Evolutionary conservation across 352 stramenopile genomes (phyloP), one percentile per base, ranked within the genome.

Genomic region (Elongisporangium prolatum): DNA sequence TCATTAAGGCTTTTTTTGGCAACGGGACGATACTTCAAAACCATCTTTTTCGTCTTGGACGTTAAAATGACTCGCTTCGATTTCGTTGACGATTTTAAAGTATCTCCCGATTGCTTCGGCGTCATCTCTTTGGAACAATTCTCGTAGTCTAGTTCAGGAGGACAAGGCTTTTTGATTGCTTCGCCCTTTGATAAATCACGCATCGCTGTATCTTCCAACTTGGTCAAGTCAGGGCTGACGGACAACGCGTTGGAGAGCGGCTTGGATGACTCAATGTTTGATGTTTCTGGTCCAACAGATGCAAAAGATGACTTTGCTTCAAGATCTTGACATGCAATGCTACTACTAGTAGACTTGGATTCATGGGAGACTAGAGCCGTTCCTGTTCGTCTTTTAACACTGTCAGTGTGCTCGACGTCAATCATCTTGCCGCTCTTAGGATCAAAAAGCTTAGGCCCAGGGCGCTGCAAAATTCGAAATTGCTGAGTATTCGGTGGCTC

Each of bases 381-480:
- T 40, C 5, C 28, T 13, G 28, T 40, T 8, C 28, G 28, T 9
- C 28, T 40, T 40, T 40, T 40, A 40, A 40, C 28, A 14, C 8
- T 13, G 8, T 40, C 6, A 16, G 49, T 57, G 16, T 74, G 68
- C 44, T 78, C 64, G 0, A 63, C 77, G 38, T 63, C 76, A 18
- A 92, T 62, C 77, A 89, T 84, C 13, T 21, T 61, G 3, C 77
- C 83, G 14, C 68, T 88, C 57, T 85, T 89, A 1, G 73, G 83
- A 37, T 92, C 80, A 65, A 89, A 91, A 4, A 92, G 61, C 77
- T 83, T 81, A 25, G 80, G 69, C 2, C 65, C 65, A 48, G 63
- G 52, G 56, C 82, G 73, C 57, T 86, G 77, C 48, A 93, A 48
- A 24, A 89, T 73, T 21, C 84, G 70, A 40, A 90, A 57, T 18